Base-by-base conservation (phyloP, 2,329 filamentous ascomycete genomes). In the Pseudogymnoascus sp. region DNA sequence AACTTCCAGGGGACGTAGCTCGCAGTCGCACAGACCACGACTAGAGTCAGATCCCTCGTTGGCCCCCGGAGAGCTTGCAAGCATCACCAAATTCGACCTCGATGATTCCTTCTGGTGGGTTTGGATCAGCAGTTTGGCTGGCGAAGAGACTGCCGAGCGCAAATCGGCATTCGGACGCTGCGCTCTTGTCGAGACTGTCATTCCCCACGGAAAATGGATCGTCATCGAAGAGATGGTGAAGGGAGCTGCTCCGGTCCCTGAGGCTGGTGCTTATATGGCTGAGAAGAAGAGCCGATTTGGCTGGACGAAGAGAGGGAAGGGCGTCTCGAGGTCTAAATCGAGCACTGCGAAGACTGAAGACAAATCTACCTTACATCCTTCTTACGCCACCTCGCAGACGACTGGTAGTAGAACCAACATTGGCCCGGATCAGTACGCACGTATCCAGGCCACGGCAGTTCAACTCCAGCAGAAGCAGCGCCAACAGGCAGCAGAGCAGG, bases 31-130 rank as follows among this genome's bases (percentile, higher is more conserved):
- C 73, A 82, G 81, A 63, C 86, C 88, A 47, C 83, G 86, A 64
- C 78, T 91, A n/a, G 87, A 92, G 67, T 82, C 81, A 13, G 86
- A 90, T 62, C 76, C 77, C 24, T 80, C 85, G 42, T 80, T 97
- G 0, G 92, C 97, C 67, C 95, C 93, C 0, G 95, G 92, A 61
- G 95, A 99, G 80, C 82, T 99, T 64, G 95, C 95, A 31, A 97
- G 92, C 73, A 96, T 99, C 72, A 89, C 85, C 24, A 83, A 83
- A 38, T 84, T 97, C 64, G 88, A 95, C 66, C 81, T 99, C 4
- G 95, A 99, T 70, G 93, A 97, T 74, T 89, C 92, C 1, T 99
- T 99, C 75, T 99, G 95, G 95, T 97, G 95, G 93, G 95, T 97
- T 3, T 99, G 95, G 95, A 97, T 99, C 82, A 96, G 86, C 69